A percentile compares a stretch with the other conserved stretches of the same genome.
Evolutionary conservation across 2,329 filamentous ascomycete species (phyloP).

Genomic region (Corynespora cassiicola): DNA sequence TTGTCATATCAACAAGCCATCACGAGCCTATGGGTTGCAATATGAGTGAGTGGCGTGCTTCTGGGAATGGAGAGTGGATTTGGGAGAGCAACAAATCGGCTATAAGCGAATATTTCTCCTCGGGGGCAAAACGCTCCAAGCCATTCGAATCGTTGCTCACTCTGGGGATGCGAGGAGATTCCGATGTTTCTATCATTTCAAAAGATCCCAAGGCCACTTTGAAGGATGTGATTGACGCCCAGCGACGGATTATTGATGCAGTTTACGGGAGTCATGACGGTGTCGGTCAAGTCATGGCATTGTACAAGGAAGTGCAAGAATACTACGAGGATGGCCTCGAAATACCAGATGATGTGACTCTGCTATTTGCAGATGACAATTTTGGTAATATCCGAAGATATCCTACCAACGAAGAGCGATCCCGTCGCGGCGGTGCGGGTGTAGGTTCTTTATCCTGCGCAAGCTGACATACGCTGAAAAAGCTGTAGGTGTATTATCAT

Average conservation of each 20-base stretch:
- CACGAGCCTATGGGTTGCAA: slow-evolving; percentile 25
- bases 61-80: slow-evolving; percentile 10
- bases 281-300: slow-evolving; percentile 7
- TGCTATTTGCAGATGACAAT: slow-evolving; percentile 18
- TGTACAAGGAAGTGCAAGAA: slow-evolving; percentile 17
- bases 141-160: slow-evolving; percentile 12
- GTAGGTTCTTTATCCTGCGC: slow-evolving; percentile 53
- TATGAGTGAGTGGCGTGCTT: slow-evolving; percentile 21
- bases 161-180: slow-evolving; percentile 15
- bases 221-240: slow-evolving; percentile 10
- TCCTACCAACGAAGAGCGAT: slow-evolving; percentile 6
- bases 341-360: slow-evolving; percentile 14
- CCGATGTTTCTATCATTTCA: slow-evolving; percentile 9
- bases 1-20: slow-evolving; percentile 25
- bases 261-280: slow-evolving; percentile 5
- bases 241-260: slow-evolving; percentile 8
- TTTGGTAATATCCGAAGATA: slow-evolving; percentile 15
- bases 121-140: slow-evolving; percentile 5
- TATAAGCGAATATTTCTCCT: slow-evolving; percentile 9
- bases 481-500: slow-evolving; percentile 13
- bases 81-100: slow-evolving; percentile 14
- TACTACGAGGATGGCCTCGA: slow-evolving; percentile 15
- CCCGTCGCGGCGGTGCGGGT: slow-evolving; percentile 8
- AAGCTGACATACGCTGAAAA: background rate
- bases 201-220: slow-evolving; percentile 10